These are phyloP conservation scores for Russula vinacea DNA, from an alignment of 768 basidiomycete species.

Conservation along the genomic window DNA sequence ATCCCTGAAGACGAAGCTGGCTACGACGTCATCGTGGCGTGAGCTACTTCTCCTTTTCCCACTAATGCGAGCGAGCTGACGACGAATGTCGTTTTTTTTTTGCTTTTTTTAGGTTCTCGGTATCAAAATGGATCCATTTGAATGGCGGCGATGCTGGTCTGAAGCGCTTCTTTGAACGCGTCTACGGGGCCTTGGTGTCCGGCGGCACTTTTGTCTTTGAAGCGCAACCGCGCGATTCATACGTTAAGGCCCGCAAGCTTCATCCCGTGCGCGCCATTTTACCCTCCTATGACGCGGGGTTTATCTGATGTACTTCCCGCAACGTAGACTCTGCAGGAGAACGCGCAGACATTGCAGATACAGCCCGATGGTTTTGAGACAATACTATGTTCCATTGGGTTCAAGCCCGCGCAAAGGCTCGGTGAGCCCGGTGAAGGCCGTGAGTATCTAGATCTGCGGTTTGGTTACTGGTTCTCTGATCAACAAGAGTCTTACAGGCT, in stretches of 20 bases:
- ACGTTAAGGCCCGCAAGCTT: constrained; percentile 72
- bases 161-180: constrained; percentile 61
- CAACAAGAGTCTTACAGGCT: constrained; percentile 23
- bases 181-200: constrained; percentile 52
- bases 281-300: neutral
- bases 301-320: neutral
- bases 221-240: constrained; percentile 82
- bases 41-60: constrained; percentile 36
- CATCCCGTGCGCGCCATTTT: constrained; percentile 43
- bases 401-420: constrained; percentile 46
- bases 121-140: constrained; percentile 92
- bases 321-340: constrained; percentile 54
- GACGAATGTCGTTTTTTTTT: neutral
- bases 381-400: constrained; percentile 60
- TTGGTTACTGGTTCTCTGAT: neutral
- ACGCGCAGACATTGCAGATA: constrained; percentile 51
- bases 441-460: constrained; percentile 34
- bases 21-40: constrained; percentile 84
- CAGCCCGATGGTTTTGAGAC: constrained; percentile 62
- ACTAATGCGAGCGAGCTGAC: neutral
- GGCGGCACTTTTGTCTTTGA: constrained; percentile 76
- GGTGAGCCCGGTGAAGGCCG: constrained; percentile 65
- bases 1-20: constrained; percentile 56
- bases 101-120: constrained; percentile 67
- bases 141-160: constrained; percentile 75